Evolutionary conservation across 768 basidiomycete genomes (phyloP), one percentile per base, ranked within the genome.

Genomic region (Mycena amicta): DNA sequence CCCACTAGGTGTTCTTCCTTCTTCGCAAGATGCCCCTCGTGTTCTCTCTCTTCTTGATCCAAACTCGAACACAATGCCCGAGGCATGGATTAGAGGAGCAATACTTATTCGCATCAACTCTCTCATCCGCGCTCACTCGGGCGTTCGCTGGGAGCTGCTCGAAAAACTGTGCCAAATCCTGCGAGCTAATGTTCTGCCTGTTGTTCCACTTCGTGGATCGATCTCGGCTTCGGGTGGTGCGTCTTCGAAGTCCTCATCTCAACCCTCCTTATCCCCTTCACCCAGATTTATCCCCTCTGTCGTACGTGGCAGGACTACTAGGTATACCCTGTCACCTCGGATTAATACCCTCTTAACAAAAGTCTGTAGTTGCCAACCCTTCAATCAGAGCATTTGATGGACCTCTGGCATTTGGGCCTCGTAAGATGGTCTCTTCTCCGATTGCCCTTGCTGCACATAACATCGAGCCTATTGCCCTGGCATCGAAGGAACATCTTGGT

Each of bases 71-170:
- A 83, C 77, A 52, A 93, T 95, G 90, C 93, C 93, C 2, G 87
- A 90, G 61, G 77, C 92, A 3, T 94, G 93, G 90, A 92, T 93
- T 46, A 84, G 92, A 26, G 90, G 87, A 33, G 89, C 90, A 0
- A 91, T 92, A 64, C 71, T 90, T 25, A 80, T 93, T 61, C 85
- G 91, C 61, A 87, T 89, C 82, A 93, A 93, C 70, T 90, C 89
- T 0, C 81, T 93, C 51, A 86, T 90, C 64, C 85, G 90, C 39
- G 90, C 89, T 0, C 90, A 92, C 71, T 91, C 89, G 25, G 87
- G 43, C 16, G 50, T 46, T 31, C 79, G 82, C 60, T 88, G 87
- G 87, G 83, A 86, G 63, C 79, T 92, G 53, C 83, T 93, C 50
- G 84, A 90, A 67, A 84, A 85, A 66, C 85, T 93, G 74, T 76